These are phyloP conservation scores for Boletales sp. DNA, from an alignment of 768 basidiomycete genomes.

Conservation along the genomic window DNA sequence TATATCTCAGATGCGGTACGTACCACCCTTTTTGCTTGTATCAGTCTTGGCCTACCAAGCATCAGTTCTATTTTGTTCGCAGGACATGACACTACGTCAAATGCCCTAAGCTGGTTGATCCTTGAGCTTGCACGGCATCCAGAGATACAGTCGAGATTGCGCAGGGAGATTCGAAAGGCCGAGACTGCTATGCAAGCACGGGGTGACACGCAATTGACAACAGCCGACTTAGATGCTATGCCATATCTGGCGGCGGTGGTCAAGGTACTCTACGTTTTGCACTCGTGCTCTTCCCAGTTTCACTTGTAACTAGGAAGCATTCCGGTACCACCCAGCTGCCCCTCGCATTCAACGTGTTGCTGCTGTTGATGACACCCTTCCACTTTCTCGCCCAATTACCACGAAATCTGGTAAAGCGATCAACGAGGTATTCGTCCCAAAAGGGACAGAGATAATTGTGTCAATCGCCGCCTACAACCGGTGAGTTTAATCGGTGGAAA, in stretches of 20 bases:
- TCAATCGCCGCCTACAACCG: too few species aligned
- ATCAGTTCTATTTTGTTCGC: constrained; percentile 46
- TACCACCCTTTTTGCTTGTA: neutral
- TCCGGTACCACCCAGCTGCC: too few species aligned
- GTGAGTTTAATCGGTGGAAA: too few species aligned
- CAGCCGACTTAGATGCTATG: constrained; percentile 51
- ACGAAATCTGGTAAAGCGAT: too few species aligned
- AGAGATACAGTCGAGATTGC: constrained; percentile 55
- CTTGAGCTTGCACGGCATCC: constrained; percentile 59
- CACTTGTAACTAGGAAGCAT: neutral
- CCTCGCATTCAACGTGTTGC: too few species aligned
- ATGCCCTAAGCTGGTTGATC: constrained; percentile 31
- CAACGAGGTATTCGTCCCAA: too few species aligned
- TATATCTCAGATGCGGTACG: constrained; percentile 16
- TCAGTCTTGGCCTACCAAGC: neutral
- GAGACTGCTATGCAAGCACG: constrained; percentile 1
- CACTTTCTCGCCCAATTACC: too few species aligned
- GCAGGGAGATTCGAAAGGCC: constrained; percentile 28
- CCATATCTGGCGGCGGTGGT: constrained; percentile 35
- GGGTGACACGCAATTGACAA: constrained; percentile 1
- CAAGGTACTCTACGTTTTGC: constrained; percentile 15
- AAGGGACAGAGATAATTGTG: too few species aligned
- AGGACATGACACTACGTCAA: constrained; percentile 53
- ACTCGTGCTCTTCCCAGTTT: neutral
- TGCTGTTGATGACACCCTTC: too few species aligned